Base-by-base conservation (phyloP, 768 basidiomycete genomes). In the Grammothele lineata region DNA sequence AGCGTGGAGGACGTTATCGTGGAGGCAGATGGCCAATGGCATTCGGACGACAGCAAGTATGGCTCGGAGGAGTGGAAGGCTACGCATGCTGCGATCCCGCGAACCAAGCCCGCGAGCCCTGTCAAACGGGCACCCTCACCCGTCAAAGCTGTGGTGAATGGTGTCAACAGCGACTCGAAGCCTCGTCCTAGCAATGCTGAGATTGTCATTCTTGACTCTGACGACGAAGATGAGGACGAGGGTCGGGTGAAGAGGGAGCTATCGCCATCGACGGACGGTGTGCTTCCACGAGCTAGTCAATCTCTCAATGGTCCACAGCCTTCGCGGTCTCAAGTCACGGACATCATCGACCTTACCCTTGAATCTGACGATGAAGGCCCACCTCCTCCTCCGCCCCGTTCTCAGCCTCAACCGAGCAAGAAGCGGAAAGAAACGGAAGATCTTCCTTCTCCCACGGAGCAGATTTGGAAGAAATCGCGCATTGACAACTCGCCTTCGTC, bases 11-110 rank as follows among this genome's bases (percentile, higher is more conserved):
- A 96, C 54, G 92, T 99, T 21, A 76, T 95, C 45, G 83, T 99
- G 14, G 95, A 99, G 65, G 81, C 91, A 5, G 85, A 95, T 62
- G 94, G 92, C 1, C 86, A 94, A 62, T 99, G 96, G 96, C 94
- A 96, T 62, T 92, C 92, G 1, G 70, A 78, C 15, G 92, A 98
- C 66, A 77, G 87, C 69, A 91, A 87, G 65, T 87, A 78, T 58
- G 92, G 80, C 1, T 92, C 90, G 17, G 57, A 69, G 1, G 69
- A 64, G 24, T 96, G 93, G 92, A 79, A 75, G 55, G 73, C 74
- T 36, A 55, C 65, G 0, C 80, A 86, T 62, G 71, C 60, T 18
- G 40, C 42, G 5, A 40, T 27, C 5, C 37, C 59, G 4, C 51
- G 49, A 7, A 45, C 54, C 2, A 53, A 55, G 22, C 51, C 52